Conservation (phyloP, 2,329 filamentous ascomycete species). For the Beauveria medogensis region DNA sequence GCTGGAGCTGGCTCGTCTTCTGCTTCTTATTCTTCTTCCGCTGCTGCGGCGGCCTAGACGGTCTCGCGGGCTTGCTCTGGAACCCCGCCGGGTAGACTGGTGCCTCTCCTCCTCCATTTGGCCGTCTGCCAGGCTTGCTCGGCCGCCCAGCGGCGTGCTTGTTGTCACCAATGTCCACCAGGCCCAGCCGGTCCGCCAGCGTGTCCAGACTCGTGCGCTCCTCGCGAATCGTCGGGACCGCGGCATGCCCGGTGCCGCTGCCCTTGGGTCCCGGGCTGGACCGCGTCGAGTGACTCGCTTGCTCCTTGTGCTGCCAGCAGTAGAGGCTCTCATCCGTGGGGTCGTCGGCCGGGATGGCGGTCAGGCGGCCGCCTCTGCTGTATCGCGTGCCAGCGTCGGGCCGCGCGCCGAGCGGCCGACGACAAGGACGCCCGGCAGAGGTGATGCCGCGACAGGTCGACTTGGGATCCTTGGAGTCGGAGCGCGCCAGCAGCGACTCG, state of each 20-base stretch:
- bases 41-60: slow-evolving; percentile 14
- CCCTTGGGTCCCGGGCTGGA: slow-evolving; percentile 37
- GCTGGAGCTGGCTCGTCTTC: slow-evolving; percentile 25
- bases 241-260: slow-evolving; percentile 13
- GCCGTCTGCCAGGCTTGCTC: neutral
- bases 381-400: slow-evolving; percentile 16
- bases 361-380: neutral
- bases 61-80: neutral
- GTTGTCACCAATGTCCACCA: slow-evolving; percentile 55
- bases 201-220: slow-evolving; percentile 78
- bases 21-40: slow-evolving; percentile 18
- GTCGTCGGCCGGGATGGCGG: slow-evolving; percentile 27
- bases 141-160: slow-evolving; percentile 22
- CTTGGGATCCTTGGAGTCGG: slow-evolving; percentile 75
- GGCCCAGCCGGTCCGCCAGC: slow-evolving; percentile 67
- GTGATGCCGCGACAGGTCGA: slow-evolving; percentile 88
- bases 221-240: slow-evolving; percentile 47
- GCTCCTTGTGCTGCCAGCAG: slow-evolving; percentile 94
- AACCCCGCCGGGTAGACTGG: neutral
- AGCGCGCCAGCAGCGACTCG: slow-evolving; percentile 68
- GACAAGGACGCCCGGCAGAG: slow-evolving; percentile 71
- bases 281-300: slow-evolving; percentile 49
- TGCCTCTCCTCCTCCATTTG: neutral
- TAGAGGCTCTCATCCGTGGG: slow-evolving; percentile 57
- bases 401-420: slow-evolving; percentile 49